A percentile compares a stretch with the other conserved stretches of the same genome.
phyloP scores from a whole-genome alignment of 2,329 filamentous ascomycete species.

The Fusarium sp. region DNA sequence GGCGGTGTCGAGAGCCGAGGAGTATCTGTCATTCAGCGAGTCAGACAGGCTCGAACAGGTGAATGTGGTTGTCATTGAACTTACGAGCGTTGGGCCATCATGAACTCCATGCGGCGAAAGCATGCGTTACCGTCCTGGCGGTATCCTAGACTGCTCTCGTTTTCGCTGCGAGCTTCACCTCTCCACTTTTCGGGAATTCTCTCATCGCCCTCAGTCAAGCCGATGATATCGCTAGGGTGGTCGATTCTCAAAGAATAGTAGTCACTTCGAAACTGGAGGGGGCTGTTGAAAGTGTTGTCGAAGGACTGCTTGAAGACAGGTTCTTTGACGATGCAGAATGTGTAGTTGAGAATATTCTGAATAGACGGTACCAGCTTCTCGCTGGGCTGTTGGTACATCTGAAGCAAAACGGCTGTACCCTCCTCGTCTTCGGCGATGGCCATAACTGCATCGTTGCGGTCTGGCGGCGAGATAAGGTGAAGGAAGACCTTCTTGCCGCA shows the following conservation, averaged over 20 bases:
- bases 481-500: not conserved
- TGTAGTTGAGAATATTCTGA: not conserved
- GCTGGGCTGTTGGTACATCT: not conserved
- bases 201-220: not conserved
- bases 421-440: not conserved
- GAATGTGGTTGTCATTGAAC: not conserved
- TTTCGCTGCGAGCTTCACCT: fast-evolving
- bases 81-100: not conserved
- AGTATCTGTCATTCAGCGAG: not conserved
- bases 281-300: not conserved
- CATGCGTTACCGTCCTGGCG: not conserved
- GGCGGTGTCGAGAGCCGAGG: not conserved
- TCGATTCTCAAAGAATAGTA: conserved; percentile 6
- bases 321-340: conserved; percentile 1
- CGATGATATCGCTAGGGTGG: conserved; percentile 1
- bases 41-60: not conserved
- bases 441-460: not conserved
- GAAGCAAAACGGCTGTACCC: not conserved
- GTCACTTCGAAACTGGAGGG: not conserved
- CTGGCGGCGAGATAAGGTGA: not conserved
- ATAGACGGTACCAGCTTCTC: not conserved
- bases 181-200: not conserved
- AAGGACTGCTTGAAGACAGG: not conserved
- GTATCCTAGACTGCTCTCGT: not conserved
- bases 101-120: not conserved